Base-by-base conservation (phyloP, 108 stramenopile species). In the Cylindrotheca closterium region DNA sequence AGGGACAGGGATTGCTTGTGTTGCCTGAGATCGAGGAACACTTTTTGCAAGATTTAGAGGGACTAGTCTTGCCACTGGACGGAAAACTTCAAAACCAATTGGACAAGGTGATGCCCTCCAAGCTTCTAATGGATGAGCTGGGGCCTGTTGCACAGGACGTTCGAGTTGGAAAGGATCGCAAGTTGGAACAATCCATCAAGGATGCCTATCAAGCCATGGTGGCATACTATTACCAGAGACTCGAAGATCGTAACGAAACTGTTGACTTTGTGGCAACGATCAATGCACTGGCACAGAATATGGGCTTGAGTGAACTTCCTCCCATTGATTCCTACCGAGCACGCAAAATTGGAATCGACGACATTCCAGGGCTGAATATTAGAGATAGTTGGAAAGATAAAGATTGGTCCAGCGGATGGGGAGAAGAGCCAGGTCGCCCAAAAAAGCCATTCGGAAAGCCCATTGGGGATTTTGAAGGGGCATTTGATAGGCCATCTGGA, bases 1-100 rank as follows among this genome's bases (percentile, higher is more conserved):
- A 30, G 3, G 92, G 92, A 8, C 47, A 81, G 27, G 91, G 91
- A 7, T 26, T 91, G 42, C 59, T 94, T 23, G 61, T 96, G 8
- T 47, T 90, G n/a, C 71, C 73, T 34, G 55, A 61, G 21, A 21
- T 61, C 26, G 66, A 74, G 46, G 31, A 55, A 27, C 29, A 56
- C 60, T 74, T 74, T 46, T 30, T 74, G 18, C 30, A 56, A 18
- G 64, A 65, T 30, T 50, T 74, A 60, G 65, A 61, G 15, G 73
- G 60, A 8, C 56, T 67, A 2, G 61, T 45, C 19, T 26, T 74
- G 28, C 32, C 12, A 1, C 23, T 50, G 0, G 60, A 74, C 52
- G 19, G 18, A 30, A 32, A 34, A 8, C 27, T 50, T 3, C 50
- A 63, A 48, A 19, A 55, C 0, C 51, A 52, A 26, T 23, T 67